phyloP scores from a whole-genome alignment of 176 grass and related monocot genomes.

The Ensete glaucum region DNA sequence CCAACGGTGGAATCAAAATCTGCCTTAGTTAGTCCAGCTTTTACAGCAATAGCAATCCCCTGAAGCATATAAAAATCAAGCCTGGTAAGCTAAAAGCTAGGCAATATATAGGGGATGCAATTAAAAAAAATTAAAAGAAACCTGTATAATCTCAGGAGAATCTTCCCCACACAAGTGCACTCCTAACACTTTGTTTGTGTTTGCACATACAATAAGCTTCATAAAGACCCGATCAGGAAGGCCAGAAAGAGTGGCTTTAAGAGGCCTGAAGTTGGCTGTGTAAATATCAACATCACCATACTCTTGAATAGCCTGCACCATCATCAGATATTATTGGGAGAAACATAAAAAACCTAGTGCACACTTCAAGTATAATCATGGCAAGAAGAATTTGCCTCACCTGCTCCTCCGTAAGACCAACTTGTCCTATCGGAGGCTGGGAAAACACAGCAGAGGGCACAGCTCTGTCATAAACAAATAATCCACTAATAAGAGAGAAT shows the following conservation, averaged over 20 bases:
- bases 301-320: slow-evolving; percentile 51
- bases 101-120: slow-evolving; percentile 9
- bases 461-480: slow-evolving; percentile 38
- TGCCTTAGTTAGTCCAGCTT: slow-evolving; percentile 78
- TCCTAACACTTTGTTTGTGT: slow-evolving; percentile 69
- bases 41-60: slow-evolving; percentile 91
- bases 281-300: slow-evolving; percentile 73
- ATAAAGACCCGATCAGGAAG: slow-evolving; percentile 78
- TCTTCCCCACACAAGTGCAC: slow-evolving; percentile 92
- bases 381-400: slow-evolving; percentile 23
- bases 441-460: slow-evolving; percentile 90
- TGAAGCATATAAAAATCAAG: slow-evolving; percentile 16
- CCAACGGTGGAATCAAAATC: slow-evolving; percentile 88
- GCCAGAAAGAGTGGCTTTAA: slow-evolving; percentile 85
- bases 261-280: slow-evolving; percentile 79
- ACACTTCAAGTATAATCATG: not conserved
- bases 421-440: slow-evolving; percentile 83
- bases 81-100: not conserved
- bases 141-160: slow-evolving; percentile 89
- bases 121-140: slow-evolving; percentile 24
- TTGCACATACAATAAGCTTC: slow-evolving; percentile 82
- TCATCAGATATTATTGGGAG: not conserved
- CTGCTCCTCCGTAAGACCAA: slow-evolving; percentile 85
- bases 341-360: not conserved
- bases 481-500: not conserved